Evolutionary conservation across 805 yeast species (phyloP), one percentile per base, ranked within the genome.

Genomic region (Kuraishia floccosa): DNA sequence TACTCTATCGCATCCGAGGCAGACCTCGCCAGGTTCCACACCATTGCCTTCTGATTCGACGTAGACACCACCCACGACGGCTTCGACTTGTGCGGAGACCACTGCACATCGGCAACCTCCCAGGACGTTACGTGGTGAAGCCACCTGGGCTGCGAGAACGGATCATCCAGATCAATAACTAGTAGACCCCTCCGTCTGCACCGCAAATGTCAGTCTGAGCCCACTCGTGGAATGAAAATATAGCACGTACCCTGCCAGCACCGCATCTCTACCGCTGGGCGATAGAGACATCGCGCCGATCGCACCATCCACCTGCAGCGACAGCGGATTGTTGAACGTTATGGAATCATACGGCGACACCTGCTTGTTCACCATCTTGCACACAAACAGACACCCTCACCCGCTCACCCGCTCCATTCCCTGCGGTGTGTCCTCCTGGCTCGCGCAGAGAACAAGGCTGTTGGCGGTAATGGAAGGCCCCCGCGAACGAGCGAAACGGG

Each of bases 81-180:
- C 40, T 82, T 83, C 2, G 76, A 66, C 5, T 68, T 63, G 49
- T 91, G 96, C 0, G 96, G 96, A 3, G 93, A 83, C 97, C 98
- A 91, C 52, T 91, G 97, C 2, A 89, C 96, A 50, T 89, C 96
- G 0, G 98, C 96, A 3, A 91, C 98, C 52, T 91, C 97, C 97
- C 97, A 91, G 0, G 94, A 76, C 0, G 96, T 89, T 22, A 76
- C 65, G 47, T 91, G 96, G 33, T 77, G 93, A 11, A 91, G 67
- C 87, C 93, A 85, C 35, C 98, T 62, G 0, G 98, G 98, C 1
- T 94, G 86, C 1, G 89, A 73, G 54, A 84, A 89, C 1, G 97
- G 98, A 50, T 91, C 96, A 46, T 89, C 95, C 25, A 91, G 55
- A 54, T 91, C 97, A n/a, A 89, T 77, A 24, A 91, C 75, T 50